Percentiles rank a stretch among this genome's conserved stretches.
These are phyloP conservation scores for Andrographis paniculata DNA, from an alignment of 305 asterid species.

Conservation along the genomic window DNA sequence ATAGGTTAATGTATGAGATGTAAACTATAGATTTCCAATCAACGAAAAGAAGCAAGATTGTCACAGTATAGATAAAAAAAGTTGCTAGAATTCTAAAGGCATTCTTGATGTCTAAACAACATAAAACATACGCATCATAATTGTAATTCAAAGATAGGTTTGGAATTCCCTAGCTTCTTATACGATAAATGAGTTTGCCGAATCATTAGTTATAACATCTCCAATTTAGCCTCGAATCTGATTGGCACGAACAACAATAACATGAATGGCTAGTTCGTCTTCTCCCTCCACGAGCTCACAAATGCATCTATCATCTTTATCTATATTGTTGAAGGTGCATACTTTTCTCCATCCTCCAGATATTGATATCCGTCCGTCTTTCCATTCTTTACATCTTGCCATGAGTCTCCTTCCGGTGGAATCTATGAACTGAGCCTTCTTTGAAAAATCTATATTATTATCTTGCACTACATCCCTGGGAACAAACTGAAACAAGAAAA, in stretches of 20 bases:
- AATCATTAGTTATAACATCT: not conserved
- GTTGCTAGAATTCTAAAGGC: no score
- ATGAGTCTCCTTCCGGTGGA: not conserved
- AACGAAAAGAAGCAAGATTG: no score
- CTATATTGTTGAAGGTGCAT: not conserved
- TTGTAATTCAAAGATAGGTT: no score
- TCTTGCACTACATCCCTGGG: conserved; percentile 1
- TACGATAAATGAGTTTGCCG: no score
- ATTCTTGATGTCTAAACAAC: no score
- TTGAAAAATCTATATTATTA: not conserved
- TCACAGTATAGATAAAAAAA: no score
- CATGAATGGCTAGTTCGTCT: not conserved
- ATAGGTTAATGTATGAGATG: no score
- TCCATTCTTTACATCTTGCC: conserved; percentile 1
- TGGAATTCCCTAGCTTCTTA: no score
- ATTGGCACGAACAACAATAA: conserved; percentile 6
- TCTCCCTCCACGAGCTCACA: conserved; percentile 18
- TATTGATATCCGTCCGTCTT: not conserved
- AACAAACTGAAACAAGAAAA: not conserved
- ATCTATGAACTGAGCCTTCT: conserved; percentile 3
- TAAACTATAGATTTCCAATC: no score
- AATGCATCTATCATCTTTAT: not conserved
- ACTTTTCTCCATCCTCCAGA: conserved; percentile 1
- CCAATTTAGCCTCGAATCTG: no score
- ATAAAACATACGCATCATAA: no score